These are phyloP conservation scores for Bifiguratus adelaidae DNA, from an alignment of 192 early-diverging fungal species.

Conservation along the genomic window DNA sequence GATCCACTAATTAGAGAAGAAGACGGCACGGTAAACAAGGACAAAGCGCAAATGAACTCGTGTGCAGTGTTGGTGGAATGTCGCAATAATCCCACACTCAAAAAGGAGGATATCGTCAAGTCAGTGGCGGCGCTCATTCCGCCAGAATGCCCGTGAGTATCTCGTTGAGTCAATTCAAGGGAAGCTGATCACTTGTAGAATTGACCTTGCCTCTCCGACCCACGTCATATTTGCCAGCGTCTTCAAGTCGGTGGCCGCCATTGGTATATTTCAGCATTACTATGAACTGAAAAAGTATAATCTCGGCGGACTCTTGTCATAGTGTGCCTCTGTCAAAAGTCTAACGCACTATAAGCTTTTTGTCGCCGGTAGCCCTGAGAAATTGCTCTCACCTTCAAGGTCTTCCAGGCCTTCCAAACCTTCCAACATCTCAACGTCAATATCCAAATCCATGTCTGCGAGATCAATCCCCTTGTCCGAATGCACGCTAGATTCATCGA, in stretches of 20 bases:
- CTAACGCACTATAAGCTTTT: no score
- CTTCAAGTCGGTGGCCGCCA: conserved; percentile 32
- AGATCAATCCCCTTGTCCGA: no score
- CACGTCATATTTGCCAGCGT: conserved; percentile 26
- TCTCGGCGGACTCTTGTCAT: no score
- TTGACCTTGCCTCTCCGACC: conserved; percentile 22
- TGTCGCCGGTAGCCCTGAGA: no score
- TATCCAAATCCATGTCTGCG: no score
- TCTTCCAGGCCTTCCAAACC: no score
- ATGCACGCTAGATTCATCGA: no score
- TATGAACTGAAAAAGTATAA: conserved; percentile 32
- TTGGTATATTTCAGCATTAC: conserved; percentile 22
- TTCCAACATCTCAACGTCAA: no score
- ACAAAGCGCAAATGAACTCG: no score
- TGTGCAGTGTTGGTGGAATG: conserved; percentile 26
- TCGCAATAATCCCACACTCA: conserved; percentile 23
- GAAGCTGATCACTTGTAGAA: background rate
- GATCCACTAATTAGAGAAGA: conserved; percentile 4
- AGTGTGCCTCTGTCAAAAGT: no score
- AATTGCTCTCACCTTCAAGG: no score
- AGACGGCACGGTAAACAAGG: background rate
- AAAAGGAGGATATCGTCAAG: conserved; percentile 15
- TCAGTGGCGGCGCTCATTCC: conserved; percentile 11
- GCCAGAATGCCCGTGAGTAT: conserved; percentile 8
- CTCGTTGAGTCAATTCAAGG: background rate